Base-by-base conservation (phyloP, 225 moss, liverwort and hornwort species). In the Polytrichum commune region DNA sequence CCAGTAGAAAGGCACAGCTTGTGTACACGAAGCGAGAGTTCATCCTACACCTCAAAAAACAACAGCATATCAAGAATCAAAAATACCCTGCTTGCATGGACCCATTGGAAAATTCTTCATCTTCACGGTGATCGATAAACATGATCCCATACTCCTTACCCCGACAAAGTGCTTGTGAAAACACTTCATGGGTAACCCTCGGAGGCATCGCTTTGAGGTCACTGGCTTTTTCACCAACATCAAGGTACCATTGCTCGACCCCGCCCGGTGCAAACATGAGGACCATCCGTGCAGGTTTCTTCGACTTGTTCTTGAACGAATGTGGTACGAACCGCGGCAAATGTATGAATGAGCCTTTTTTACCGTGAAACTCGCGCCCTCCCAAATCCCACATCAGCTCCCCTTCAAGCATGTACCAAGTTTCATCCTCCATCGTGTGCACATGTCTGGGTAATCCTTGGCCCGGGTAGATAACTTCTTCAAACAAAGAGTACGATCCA, bases 381-480 rank as follows among this genome's bases (percentile, higher is more conserved):
- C 75, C 75, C 13, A 85, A 73, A 66, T 76, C 75, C 85, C 82
- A 87, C 1, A 60, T 70, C 67, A 93, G 68, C 72, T 89, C 85
- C 22, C 93, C 87, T 19, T 93, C 91, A 33, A 91, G 70, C 68
- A 87, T 76, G 72, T 84, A 90, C 85, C 89, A 88, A 53, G 87
- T 85, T 55, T 93, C 93, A 27, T 83, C 87, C 70, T 91, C 93
- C 35, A 75, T 58, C 0, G 78, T 82, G 66, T 93, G 90, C 10
- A 81, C 73, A 78, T 93, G 90, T 1, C 66, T 27, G 58, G 80
- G 68, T 24, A 78, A 77, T 29, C 81, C 77, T 25, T 64, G 64
- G 13, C 85, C 85, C 19, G 86, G 82, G 58, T 73, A 73, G 8
- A 91, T 66, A 20, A 84, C 77, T 19, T 75, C 65, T 73, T 87